Evolutionary conservation across 441 rosid genomes (phyloP), one percentile per base, ranked within the genome.

Genomic region (Gossypium gossypioides): DNA sequence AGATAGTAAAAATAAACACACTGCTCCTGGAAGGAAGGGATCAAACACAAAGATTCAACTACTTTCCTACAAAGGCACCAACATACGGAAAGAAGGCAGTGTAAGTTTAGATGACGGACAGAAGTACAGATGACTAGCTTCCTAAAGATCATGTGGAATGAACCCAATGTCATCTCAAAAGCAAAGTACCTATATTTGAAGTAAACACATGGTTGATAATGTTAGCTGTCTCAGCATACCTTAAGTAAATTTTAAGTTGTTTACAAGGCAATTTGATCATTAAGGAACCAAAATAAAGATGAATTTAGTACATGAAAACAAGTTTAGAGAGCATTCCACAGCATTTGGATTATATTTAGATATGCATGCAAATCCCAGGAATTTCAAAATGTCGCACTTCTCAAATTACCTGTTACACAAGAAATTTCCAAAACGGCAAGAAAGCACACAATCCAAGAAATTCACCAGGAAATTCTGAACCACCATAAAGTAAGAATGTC

Each of bases 371-470:
- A 5, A 60, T 34, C 32, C 54, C n/a, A 6, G 40, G 13, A 24
- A 48, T 46, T 68, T 25, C 5, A 8, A 1, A 50, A 50, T 15
- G 44, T n/a, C 18, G 29, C 60, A 68, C 19, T 68, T 51, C 72
- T 52, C 19, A 52, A 15, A 52, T 77, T 79, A 93, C 98, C 97
- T 91, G 73, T 93, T 93, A 85, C 95, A 91, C 72, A 96, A 81
- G 82, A 96, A 93, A 86, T 96, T 93, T 60, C 99, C 99, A 74
- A 96, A 96, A 72, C 98, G 97, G 77, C 92, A 83, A 51, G 99
- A 96, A 81, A 93, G 91, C 81, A 91, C 82, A 75, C 82, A 82
- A 79, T 96, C 99, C 89, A 86, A 77, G 77, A 96, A 87, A 75
- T 96, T 97, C 76, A 93, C 99, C 84, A 96, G 80, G 82, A 96